Base-by-base conservation (phyloP, 352 stramenopile genomes). In the Globisporangium rhizosaccharum region DNA sequence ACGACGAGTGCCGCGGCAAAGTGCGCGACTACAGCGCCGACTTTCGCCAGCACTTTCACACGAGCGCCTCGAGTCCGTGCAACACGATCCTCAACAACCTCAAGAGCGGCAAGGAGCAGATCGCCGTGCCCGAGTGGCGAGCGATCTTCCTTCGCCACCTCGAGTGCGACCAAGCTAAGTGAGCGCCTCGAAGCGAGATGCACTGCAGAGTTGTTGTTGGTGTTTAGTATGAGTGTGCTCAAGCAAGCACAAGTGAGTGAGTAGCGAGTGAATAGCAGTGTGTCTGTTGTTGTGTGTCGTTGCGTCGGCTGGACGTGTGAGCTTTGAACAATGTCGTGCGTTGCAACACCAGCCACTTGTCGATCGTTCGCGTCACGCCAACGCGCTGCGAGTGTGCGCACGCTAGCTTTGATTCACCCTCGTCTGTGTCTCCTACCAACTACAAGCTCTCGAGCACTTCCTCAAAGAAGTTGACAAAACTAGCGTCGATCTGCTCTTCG, bases 381-480 rank as follows among this genome's bases (percentile, higher is more conserved):
- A 46, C 18, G 18, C 41, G 17, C 39, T 44, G 39, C 39, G 28
- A 33, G 28, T 33, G 28, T 5, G 41, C 41, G 15, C 8, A 7
- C 20, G 11, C 10, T 26, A 5, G 9, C 17, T 50, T 52, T 51
- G 50, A 51, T 51, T 63, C 66, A 7, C 41, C 6, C 41, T 18
- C 41, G 41, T 7, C 5, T 20, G 14, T n/a, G 12, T 20, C 41
- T 23, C 3, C 41, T 36, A 26, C 15, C 18, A n/a, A 12, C 51
- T 88, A 90, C 62, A 94, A 66, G 48, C 84, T 67, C 66, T 79
- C 74, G 28, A 94, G 63, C 37, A 92, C 65, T 30, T 90, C 74
- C 69, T 92, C 81, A 56, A 93, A 87, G 68, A 87, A 91, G 63
- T 71, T 72, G 54, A 95, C 75, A 81, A 95, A 94, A 85, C 81